Base-by-base conservation (phyloP, 2,329 filamentous ascomycete genomes). In the Tolypocladium tropicale region DNA sequence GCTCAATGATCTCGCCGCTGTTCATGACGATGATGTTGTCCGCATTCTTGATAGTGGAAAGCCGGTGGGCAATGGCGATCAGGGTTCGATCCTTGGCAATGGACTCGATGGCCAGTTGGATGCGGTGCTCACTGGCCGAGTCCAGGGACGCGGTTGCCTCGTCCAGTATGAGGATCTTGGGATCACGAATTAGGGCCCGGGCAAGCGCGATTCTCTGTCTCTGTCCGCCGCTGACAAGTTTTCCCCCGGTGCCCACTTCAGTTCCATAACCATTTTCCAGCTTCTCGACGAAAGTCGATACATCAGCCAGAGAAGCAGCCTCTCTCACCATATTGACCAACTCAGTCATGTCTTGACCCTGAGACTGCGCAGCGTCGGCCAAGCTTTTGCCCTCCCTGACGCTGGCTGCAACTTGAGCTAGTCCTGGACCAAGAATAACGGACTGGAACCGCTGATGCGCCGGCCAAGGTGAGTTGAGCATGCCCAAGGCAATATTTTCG, bases 21-120 rank as follows among this genome's bases (percentile, higher is more conserved):
- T 80, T 76, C 65, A 88, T 76, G 21, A 89, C 85, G 23, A 88
- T 74, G 56, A 89, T 88, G 58, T 82, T 80, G 62, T 89, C 82
- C 0, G 85, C 85, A 54, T 82, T 77, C 62, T 78, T 79, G 59
- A 85, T 82, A 0, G 82, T 85, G 0, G 79, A 82, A 2, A 85
- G 69, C 2, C 82, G 73, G 65, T 85, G 83, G 0, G 85, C 84
- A 59, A 89, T 85, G 18, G 83, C 76, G 55, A 89, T 81, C 0
- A 85, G 83, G 0, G 85, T 88, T 28, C 85, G 75, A 54, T 78
- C 76, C 55, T 76, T 72, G 2, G 74, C 64, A 59, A 79, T 69
- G 54, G 67, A 61, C 61, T 77, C 73, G 18, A 82, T 70, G 5
- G 74, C 75, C 34, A 64, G 65, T 61, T 82, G 78, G 48, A 85